A percentile compares a stretch with the other conserved stretches of the same genome.
Evolutionary conservation across 108 stramenopile species (phyloP).

Genomic region (Nitzschia inconspicua): DNA sequence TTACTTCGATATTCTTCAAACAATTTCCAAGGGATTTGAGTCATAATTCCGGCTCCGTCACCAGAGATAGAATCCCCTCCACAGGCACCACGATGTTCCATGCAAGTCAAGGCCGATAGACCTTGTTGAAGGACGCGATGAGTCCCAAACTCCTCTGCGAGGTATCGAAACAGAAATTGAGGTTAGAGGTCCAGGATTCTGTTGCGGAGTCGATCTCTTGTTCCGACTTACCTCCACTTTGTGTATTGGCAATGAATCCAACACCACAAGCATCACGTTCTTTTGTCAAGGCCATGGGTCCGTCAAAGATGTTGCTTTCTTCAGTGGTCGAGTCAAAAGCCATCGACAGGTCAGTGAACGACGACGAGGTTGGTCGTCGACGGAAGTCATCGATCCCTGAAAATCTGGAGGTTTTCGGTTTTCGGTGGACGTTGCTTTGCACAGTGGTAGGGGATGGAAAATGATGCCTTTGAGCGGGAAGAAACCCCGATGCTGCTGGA

Average conservation of each 20-base stretch:
- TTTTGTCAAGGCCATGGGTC: conserved; percentile 65
- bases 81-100: conserved; percentile 88
- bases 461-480: too few species aligned
- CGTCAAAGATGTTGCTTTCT: conserved; percentile 77
- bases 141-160: conserved; percentile 62
- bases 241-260: conserved; percentile 90
- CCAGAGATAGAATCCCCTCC: conserved; percentile 86
- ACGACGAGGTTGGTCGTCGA: background rate
- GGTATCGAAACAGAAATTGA: conserved; percentile 4
- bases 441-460: too few species aligned
- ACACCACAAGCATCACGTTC: conserved; percentile 98
- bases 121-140: conserved; percentile 74
- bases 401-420: too few species aligned
- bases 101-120: conserved; percentile 76
- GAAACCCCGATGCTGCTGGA: too few species aligned
- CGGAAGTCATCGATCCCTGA: too few species aligned
- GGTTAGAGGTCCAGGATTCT: background rate
- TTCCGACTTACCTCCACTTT: conserved; percentile 50
- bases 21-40: conserved; percentile 93
- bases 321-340: conserved; percentile 20
- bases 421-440: too few species aligned
- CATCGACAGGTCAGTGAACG: conserved; percentile 29
- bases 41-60: conserved; percentile 95
- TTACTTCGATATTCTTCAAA: conserved; percentile 64
- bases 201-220: too few species aligned